phyloP scores from a whole-genome alignment of 2,329 filamentous ascomycete genomes.

The Parafenestella ontariensis region DNA sequence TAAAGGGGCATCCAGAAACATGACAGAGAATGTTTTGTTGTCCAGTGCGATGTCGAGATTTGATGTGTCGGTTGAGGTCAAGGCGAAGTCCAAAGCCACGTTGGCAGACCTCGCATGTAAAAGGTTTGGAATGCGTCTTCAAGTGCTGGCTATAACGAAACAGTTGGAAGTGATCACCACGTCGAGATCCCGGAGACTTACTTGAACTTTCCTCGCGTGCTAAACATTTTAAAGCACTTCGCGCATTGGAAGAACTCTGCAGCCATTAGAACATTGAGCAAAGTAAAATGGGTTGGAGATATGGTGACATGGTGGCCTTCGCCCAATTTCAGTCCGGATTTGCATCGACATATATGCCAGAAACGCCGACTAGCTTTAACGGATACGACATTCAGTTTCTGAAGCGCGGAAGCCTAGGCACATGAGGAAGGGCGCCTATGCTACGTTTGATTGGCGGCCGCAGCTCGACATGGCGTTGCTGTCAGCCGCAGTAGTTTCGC shows the following conservation, averaged over 20 bases:
- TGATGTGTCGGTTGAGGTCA: slow-evolving; percentile 11
- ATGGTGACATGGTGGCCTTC: neutral
- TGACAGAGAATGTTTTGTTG: neutral
- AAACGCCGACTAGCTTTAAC: neutral
- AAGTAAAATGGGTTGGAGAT: neutral
- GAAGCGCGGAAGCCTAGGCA: too few species aligned
- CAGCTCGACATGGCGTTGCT: too few species aligned
- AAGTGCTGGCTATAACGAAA: slow-evolving; percentile 7
- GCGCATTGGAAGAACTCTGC: neutral
- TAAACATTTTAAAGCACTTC: neutral
- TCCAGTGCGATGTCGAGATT: slow-evolving; percentile 11
- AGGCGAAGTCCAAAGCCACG: slow-evolving; percentile 7
- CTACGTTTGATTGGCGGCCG: neutral
- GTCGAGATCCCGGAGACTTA: neutral
- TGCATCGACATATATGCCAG: too few species aligned
- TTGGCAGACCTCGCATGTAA: neutral
- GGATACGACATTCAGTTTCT: too few species aligned
- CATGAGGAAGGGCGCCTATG: neutral
- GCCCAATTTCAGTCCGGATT: neutral
- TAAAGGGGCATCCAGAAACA: neutral
- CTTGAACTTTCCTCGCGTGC: slow-evolving; percentile 2
- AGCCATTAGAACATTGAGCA: neutral
- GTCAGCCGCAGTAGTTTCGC: too few species aligned
- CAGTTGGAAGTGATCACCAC: neutral
- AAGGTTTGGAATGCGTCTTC: slow-evolving; percentile 14